Conservation (phyloP, 345 rosid genomes). For the Excoecaria agallocha region DNA sequence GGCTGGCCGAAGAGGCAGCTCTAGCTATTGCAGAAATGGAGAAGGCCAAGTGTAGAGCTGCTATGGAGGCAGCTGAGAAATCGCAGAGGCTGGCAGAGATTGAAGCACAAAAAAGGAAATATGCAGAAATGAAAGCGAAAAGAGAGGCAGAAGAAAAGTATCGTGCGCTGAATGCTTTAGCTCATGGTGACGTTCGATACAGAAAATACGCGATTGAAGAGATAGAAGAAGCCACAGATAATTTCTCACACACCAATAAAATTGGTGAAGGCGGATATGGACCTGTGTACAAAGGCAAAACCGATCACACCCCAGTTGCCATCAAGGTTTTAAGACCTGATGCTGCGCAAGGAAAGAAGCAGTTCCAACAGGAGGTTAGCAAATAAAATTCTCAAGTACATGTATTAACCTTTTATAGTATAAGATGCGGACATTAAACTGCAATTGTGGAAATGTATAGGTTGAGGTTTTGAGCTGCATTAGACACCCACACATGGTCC, state of each 20-base stretch:
- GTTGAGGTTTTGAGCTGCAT: slow-evolving; percentile 80
- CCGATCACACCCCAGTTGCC: slow-evolving; percentile 88
- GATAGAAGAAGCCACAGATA: slow-evolving; percentile 69
- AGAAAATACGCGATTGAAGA: slow-evolving; percentile 75
- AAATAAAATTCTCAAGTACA: too few relatives aligned
- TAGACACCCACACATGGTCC: slow-evolving; percentile 92
- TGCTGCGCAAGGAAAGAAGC: slow-evolving; percentile 88
- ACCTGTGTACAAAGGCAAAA: slow-evolving; percentile 80
- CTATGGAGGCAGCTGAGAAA: slow-evolving; percentile 79
- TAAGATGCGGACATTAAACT: background rate
- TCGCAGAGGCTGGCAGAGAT: slow-evolving; percentile 65
- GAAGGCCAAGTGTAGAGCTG: slow-evolving; percentile 81
- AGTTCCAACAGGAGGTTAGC: slow-evolving; percentile 82
- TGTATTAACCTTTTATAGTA: too few relatives aligned
- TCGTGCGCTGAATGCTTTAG: slow-evolving; percentile 61
- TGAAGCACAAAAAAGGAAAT: slow-evolving; percentile 63
- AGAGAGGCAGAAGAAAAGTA: slow-evolving; percentile 66
- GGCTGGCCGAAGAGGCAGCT: slow-evolving; percentile 70
- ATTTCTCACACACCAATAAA: slow-evolving; percentile 45
- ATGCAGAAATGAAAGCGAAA: slow-evolving; percentile 70
- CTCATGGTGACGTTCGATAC: slow-evolving; percentile 57
- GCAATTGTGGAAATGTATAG: slow-evolving; percentile 28
- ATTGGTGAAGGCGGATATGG: slow-evolving; percentile 98
- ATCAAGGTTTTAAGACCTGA: slow-evolving; percentile 83
- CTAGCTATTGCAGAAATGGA: slow-evolving; percentile 74